Conservation (phyloP, 108 stramenopile genomes). For the Schizochytrium sp. region DNA sequence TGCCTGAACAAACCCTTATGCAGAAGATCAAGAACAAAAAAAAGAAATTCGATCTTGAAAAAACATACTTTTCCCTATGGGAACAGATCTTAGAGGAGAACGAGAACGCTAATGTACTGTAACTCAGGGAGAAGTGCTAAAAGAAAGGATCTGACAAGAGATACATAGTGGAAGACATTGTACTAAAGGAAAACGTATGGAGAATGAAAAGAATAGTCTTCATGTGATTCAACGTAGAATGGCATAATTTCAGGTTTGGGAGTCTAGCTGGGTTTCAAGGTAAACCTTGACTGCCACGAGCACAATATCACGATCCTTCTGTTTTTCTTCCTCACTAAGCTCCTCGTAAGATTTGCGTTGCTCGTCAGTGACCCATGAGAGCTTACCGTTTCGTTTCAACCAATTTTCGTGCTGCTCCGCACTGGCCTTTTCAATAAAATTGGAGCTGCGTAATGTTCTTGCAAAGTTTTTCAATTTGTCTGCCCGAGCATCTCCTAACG, state of each 20-base stretch:
- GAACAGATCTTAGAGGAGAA: too few relatives aligned
- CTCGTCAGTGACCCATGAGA: slow-evolving; percentile 52
- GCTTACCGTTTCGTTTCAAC: slow-evolving; percentile 39
- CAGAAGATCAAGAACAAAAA: too few relatives aligned
- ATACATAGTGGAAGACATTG: too few relatives aligned
- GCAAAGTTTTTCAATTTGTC: background rate
- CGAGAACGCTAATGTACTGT: too few relatives aligned
- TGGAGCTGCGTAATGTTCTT: background rate
- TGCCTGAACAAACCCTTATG: too few relatives aligned
- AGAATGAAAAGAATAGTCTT: background rate
- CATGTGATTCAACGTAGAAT: background rate
- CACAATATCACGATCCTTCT: slow-evolving; percentile 44
- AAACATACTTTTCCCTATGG: too few relatives aligned
- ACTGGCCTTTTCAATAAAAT: slow-evolving; percentile 50
- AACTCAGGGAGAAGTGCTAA: too few relatives aligned
- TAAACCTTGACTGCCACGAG: slow-evolving; percentile 40
- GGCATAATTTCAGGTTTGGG: background rate
- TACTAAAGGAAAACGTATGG: background rate
- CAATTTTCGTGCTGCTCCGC: slow-evolving; percentile 42
- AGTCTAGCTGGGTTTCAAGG: background rate
- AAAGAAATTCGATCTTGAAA: too few relatives aligned
- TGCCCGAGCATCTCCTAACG: background rate
- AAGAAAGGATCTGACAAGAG: too few relatives aligned
- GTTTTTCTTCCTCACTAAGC: slow-evolving; percentile 24
- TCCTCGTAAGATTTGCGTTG: slow-evolving; percentile 32